These are phyloP conservation scores for Physaria fendleri DNA, from an alignment of 345 rosid genomes.

Conservation along the genomic window DNA sequence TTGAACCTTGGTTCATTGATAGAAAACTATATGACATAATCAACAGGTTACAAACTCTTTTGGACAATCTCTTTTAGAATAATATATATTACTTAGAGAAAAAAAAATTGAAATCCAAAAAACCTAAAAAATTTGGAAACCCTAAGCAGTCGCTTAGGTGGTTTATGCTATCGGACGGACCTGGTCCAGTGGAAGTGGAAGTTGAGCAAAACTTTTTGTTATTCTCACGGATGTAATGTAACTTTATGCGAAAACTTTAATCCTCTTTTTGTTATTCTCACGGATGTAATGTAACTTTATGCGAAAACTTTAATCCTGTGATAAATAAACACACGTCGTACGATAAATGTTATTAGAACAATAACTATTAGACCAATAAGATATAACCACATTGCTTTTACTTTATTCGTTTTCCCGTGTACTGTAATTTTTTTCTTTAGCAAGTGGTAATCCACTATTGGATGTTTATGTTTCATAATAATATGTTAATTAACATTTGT, in stretches of 20 bases:
- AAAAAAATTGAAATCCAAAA: too few relatives aligned
- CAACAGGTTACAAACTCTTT: too few relatives aligned
- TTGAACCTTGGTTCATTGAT: too few relatives aligned
- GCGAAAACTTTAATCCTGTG: constrained; percentile 1
- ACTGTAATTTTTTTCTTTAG: not conserved
- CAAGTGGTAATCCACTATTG: constrained; percentile 22
- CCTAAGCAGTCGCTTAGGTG: too few relatives aligned
- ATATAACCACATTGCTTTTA: not conserved
- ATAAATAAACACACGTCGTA: not conserved
- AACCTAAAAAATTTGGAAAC: too few relatives aligned
- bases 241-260: too few relatives aligned
- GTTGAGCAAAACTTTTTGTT: not conserved
- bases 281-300: not conserved
- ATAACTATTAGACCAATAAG: not conserved
- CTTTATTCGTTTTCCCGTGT: constrained; percentile 20
- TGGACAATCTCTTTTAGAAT: too few relatives aligned
- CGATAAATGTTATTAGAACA: not conserved
- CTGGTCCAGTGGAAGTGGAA: too few relatives aligned
- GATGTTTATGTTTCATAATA: constrained; percentile 7
- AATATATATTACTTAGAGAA: too few relatives aligned
- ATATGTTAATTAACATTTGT: not conserved
- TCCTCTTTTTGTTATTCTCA: not conserved
- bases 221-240: too few relatives aligned
- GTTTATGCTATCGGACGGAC: too few relatives aligned
- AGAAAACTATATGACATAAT: too few relatives aligned